These are phyloP conservation scores for Corchorus olitorius DNA, from an alignment of 345 rosid species.

Conservation along the genomic window DNA sequence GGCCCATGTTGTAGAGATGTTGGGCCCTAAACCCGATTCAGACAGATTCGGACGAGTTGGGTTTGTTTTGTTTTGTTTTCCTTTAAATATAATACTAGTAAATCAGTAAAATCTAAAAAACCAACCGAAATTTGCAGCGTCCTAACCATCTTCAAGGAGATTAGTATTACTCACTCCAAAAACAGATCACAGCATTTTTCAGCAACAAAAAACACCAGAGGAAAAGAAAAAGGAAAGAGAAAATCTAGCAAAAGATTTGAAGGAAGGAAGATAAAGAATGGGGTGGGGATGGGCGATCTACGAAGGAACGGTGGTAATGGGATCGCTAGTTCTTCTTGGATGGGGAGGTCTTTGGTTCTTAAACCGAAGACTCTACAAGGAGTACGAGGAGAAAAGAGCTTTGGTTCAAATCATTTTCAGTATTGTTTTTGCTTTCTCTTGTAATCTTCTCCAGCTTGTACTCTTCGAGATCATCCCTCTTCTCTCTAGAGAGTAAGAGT, in stretches of 20 bases:
- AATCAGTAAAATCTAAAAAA: background rate
- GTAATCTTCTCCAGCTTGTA: slow-evolving; percentile 94
- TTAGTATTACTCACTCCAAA: background rate
- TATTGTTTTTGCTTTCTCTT: slow-evolving; percentile 89
- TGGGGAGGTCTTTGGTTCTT: slow-evolving; percentile 96
- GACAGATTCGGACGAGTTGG: no score
- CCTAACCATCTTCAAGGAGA: background rate
- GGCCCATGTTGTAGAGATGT: no score
- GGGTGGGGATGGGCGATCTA: slow-evolving; percentile 70
- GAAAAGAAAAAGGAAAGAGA: background rate
- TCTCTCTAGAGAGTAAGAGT: slow-evolving; percentile 74
- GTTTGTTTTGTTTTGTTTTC: no score
- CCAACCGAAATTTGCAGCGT: background rate
- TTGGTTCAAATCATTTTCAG: slow-evolving; percentile 95
- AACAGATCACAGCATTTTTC: background rate
- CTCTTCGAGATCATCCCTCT: slow-evolving; percentile 93
- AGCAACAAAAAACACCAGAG: background rate
- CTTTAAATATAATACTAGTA: no score
- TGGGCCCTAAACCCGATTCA: no score
- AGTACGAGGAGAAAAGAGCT: slow-evolving; percentile 92
- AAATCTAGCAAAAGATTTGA: background rate
- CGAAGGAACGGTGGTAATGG: slow-evolving; percentile 66
- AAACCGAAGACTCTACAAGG: slow-evolving; percentile 82
- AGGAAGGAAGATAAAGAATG: slow-evolving; percentile 30
- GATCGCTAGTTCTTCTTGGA: slow-evolving; percentile 66